These are phyloP conservation scores for Talaromyces wortmannii DNA, from an alignment of 495 filamentous ascomycete species.

Conservation along the genomic window DNA sequence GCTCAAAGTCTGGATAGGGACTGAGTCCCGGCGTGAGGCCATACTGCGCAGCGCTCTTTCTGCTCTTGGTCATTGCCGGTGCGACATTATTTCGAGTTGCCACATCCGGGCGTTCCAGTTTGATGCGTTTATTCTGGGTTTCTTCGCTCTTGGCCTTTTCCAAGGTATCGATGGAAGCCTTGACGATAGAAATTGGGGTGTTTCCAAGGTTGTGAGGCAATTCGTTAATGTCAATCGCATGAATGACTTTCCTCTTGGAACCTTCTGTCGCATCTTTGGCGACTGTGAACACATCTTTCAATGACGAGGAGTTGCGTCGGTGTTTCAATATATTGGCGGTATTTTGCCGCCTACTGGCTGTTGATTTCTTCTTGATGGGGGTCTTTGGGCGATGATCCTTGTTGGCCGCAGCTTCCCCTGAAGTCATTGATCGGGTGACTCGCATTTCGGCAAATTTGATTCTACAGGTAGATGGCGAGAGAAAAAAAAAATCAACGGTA, in stretches of 20 bases:
- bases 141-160: not conserved
- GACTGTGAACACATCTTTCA: not conserved
- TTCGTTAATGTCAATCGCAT: constrained; percentile 13
- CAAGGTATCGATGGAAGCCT: not conserved
- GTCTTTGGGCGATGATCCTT: not conserved
- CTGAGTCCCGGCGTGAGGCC: constrained; percentile 34
- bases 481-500: too few relatives aligned
- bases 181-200: not conserved
- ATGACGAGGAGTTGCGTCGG: not conserved
- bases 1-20: constrained; percentile 64
- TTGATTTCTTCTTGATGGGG: not conserved
- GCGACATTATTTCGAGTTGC: not conserved
- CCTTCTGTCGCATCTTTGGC: not conserved
- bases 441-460: not conserved
- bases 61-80: not conserved
- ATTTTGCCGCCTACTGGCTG: too few relatives aligned
- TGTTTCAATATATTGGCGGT: too few relatives aligned
- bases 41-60: constrained; percentile 20
- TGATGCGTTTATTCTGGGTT: not conserved
- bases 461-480: too few relatives aligned
- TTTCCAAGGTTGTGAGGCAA: constrained; percentile 40
- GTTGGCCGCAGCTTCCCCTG: not conserved
- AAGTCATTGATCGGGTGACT: constrained; percentile 4
- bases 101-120: not conserved
- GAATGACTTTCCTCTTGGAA: not conserved